A percentile compares a stretch with the other conserved stretches of the same genome.
Conservation (phyloP, 2,329 filamentous ascomycete genomes). For the Knufia fluminis region DNA sequence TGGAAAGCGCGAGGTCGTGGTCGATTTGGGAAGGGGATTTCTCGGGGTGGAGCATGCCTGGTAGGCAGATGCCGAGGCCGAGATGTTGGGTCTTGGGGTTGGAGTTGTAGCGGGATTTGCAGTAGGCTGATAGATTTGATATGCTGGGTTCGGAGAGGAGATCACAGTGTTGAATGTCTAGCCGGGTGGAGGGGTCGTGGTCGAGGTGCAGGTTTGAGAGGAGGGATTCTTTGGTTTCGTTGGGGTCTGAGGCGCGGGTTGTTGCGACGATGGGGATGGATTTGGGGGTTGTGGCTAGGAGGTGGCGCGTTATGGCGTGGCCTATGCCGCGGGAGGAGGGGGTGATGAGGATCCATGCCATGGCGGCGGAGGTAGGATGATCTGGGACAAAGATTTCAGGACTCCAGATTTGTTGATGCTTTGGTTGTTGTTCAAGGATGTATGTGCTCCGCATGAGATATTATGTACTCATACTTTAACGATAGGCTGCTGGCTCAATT, state of each 20-base stretch:
- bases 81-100: slow-evolving; percentile 36
- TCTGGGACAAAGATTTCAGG: background rate
- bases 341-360: slow-evolving; percentile 33
- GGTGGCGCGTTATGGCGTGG: slow-evolving; percentile 49
- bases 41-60: slow-evolving; percentile 65
- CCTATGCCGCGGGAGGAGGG: slow-evolving; percentile 57
- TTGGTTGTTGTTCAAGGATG: background rate
- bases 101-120: slow-evolving; percentile 41
- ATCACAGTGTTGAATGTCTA: slow-evolving; percentile 34
- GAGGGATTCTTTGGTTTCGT: slow-evolving; percentile 34
- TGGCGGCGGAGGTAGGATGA: background rate
- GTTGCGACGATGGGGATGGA: slow-evolving; percentile 51
- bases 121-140: slow-evolving; percentile 44
- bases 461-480: too few species aligned
- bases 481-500: too few species aligned
- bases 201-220: slow-evolving; percentile 30
- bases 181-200: slow-evolving; percentile 20
- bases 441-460: background rate
- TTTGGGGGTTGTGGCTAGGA: slow-evolving; percentile 46
- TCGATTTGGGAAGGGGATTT: slow-evolving; percentile 59
- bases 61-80: slow-evolving; percentile 59
- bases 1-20: slow-evolving; percentile 52
- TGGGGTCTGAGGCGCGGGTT: slow-evolving; percentile 39
- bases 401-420: background rate
- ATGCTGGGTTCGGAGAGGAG: slow-evolving; percentile 48